Evolutionary conservation across 179 eudicot species (phyloP).

Genomic region (Beta macrorhiza): DNA sequence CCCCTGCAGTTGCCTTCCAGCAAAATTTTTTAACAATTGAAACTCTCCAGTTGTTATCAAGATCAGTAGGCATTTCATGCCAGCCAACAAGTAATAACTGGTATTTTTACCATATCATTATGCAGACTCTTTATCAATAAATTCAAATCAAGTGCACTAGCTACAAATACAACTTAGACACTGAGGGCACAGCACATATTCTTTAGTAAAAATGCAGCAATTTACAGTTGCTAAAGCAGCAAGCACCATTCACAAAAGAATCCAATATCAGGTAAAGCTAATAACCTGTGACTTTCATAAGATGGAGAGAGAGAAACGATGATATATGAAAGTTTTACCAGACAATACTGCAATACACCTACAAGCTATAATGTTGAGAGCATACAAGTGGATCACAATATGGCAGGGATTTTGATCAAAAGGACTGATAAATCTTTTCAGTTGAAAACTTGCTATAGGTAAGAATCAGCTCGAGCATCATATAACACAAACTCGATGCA

Average conservation of each 20-base stretch:
- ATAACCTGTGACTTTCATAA: background rate
- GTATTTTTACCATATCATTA: no score
- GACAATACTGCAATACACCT: background rate
- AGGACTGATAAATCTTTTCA: background rate
- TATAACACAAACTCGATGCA: background rate
- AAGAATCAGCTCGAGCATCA: background rate
- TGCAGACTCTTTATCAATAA: background rate
- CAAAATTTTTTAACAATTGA: background rate
- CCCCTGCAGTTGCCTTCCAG: slow-evolving; percentile 97
- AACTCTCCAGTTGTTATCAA: background rate
- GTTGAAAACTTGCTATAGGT: background rate
- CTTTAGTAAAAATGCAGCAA: background rate
- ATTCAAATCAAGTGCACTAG: background rate
- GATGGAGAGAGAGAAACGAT: no score
- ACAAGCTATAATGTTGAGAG: background rate
- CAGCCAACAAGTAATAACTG: no score
- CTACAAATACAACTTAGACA: background rate
- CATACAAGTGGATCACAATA: no score
- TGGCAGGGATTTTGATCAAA: background rate
- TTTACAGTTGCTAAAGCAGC: background rate
- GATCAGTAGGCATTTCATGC: background rate
- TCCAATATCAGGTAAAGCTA: background rate
- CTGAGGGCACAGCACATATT: background rate
- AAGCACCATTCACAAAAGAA: background rate
- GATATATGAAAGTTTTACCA: no score